Percentiles rank a stretch among this genome's conserved stretches.
These are phyloP conservation scores for Alternaria sp. DNA, from an alignment of 2,329 filamentous ascomycete species.

Conservation along the genomic window DNA sequence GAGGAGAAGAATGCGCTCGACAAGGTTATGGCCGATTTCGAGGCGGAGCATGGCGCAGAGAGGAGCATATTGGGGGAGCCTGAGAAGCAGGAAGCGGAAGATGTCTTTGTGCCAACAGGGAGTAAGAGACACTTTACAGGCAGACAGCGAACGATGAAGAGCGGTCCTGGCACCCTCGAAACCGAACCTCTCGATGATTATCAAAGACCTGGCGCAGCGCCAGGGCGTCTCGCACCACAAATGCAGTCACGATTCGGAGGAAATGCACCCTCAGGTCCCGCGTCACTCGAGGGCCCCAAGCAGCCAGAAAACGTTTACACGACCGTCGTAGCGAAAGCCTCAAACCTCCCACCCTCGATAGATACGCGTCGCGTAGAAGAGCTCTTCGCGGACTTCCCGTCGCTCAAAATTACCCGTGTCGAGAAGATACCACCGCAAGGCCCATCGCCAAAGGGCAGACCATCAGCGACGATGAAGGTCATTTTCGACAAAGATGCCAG, in stretches of 20 bases:
- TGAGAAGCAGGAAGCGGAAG: constrained; percentile 32
- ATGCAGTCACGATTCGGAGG: constrained; percentile 28
- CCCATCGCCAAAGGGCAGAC: constrained; percentile 28
- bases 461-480: constrained; percentile 42
- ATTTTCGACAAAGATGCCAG: constrained; percentile 44
- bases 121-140: constrained; percentile 43
- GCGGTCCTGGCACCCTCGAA: constrained; percentile 45
- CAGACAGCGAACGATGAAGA: constrained; percentile 41
- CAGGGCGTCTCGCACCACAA: constrained; percentile 25
- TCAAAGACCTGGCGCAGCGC: constrained; percentile 15
- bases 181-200: constrained; percentile 34
- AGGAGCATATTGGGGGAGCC: constrained; percentile 36
- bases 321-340: constrained; percentile 42
- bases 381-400: constrained; percentile 41
- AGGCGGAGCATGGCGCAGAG: constrained; percentile 39
- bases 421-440: constrained; percentile 37
- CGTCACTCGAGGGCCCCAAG: constrained; percentile 23
- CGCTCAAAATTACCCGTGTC: constrained; percentile 45
- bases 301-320: constrained; percentile 38
- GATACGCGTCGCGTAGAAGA: constrained; percentile 34
- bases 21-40: constrained; percentile 43
- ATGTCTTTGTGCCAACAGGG: constrained; percentile 40
- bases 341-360: constrained; percentile 43
- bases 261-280: constrained; percentile 20
- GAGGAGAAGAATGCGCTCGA: constrained; percentile 43